Evolutionary conservation across 192 early-diverging fungal species (phyloP).

Genomic region (Mortierella antarctica): DNA sequence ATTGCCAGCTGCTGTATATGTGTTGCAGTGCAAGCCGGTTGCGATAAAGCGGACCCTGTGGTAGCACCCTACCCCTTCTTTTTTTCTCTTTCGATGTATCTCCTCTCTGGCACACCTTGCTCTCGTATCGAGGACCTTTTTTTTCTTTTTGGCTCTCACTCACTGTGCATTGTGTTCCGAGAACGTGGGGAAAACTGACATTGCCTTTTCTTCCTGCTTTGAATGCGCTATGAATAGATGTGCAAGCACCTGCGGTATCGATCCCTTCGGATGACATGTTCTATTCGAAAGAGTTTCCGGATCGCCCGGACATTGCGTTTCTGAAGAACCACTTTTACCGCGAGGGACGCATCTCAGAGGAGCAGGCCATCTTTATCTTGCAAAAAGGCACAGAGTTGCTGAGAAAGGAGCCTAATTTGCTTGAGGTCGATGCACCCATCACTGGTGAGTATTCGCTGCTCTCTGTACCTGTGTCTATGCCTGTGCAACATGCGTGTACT

Average conservation of each 20-base stretch:
- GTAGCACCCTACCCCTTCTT: not conserved
- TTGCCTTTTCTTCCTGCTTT: not conserved
- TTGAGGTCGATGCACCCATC: slow-evolving; percentile 91
- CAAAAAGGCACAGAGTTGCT: slow-evolving; percentile 84
- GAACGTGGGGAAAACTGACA: not conserved
- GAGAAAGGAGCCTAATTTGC: slow-evolving; percentile 82
- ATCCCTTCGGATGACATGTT: slow-evolving; percentile 64
- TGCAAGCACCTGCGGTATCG: slow-evolving; percentile 64
- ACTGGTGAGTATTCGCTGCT: slow-evolving; percentile 66
- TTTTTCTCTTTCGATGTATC: not conserved
- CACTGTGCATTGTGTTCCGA: not conserved
- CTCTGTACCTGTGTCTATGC: too few relatives aligned
- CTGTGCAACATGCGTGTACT: too few relatives aligned
- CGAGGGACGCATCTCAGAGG: slow-evolving; percentile 91
- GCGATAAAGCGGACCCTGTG: too few relatives aligned
- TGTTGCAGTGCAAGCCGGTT: too few relatives aligned
- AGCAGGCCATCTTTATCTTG: slow-evolving; percentile 92
- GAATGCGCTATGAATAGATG: slow-evolving; percentile 44
- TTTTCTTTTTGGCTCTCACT: not conserved
- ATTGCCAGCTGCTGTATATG: too few relatives aligned
- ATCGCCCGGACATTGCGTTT: slow-evolving; percentile 83
- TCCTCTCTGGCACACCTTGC: not conserved
- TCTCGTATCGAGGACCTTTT: not conserved
- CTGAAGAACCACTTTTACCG: slow-evolving; percentile 92
- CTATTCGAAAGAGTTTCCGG: slow-evolving; percentile 64